phyloP scores from a whole-genome alignment of 768 basidiomycete species.

The Suillus subluteus region DNA sequence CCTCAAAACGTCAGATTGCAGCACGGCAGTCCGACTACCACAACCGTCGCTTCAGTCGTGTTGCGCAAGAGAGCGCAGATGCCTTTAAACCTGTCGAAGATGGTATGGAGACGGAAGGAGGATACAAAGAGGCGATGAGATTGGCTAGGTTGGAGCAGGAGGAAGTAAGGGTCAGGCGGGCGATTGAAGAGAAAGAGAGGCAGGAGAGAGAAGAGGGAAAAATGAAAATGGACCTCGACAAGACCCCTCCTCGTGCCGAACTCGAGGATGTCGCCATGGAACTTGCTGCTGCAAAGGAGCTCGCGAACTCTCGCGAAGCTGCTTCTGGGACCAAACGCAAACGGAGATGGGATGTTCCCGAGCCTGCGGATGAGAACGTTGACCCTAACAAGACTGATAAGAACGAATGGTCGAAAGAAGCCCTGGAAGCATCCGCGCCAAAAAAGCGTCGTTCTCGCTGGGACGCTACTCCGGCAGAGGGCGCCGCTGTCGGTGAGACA shows the following conservation, averaged over 20 bases:
- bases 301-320: constrained; percentile 45
- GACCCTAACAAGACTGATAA: constrained; percentile 61
- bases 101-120: constrained; percentile 75
- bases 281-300: constrained; percentile 52
- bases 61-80: constrained; percentile 79
- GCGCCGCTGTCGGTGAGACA: constrained; percentile 53
- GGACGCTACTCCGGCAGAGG: constrained; percentile 91
- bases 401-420: constrained; percentile 78
- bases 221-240: constrained; percentile 88
- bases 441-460: constrained; percentile 95
- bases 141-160: constrained; percentile 90
- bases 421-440: constrained; percentile 71
- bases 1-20: constrained; percentile 91
- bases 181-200: constrained; percentile 89
- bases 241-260: constrained; percentile 85
- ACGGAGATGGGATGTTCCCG: constrained; percentile 78
- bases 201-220: constrained; percentile 70
- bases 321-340: constrained; percentile 64
- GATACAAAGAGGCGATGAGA: constrained; percentile 97
- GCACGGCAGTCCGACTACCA: constrained; percentile 95
- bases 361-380: constrained; percentile 64
- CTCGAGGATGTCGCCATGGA: constrained; percentile 74
- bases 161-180: constrained; percentile 79
- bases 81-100: constrained; percentile 73
- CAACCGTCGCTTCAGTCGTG: constrained; percentile 84